Conservation (phyloP, 1,284 basidiomycete genomes). For the Sporisorium sorghi region DNA sequence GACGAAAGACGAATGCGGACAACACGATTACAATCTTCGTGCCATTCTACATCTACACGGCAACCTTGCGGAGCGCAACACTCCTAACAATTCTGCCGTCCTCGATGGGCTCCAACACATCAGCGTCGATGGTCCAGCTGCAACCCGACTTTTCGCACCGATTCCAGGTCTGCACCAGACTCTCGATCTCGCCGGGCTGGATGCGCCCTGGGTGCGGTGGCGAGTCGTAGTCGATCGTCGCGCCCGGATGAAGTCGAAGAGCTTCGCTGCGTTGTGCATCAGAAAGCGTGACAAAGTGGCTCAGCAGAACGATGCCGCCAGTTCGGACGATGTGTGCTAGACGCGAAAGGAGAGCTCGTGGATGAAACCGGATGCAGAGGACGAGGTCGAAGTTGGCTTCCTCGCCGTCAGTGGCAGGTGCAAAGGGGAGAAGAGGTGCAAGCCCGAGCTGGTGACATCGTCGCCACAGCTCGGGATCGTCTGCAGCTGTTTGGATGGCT, state of each 20-base stretch:
- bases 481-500: conserved; percentile 1
- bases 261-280: conserved; percentile 12
- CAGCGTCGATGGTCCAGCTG: conserved; percentile 24
- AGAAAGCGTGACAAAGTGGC: conserved; percentile 41
- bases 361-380: conserved; percentile 42
- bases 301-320: conserved; percentile 35
- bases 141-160: background rate
- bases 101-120: conserved; percentile 39
- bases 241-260: conserved; percentile 2
- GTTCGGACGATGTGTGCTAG: conserved; percentile 16
- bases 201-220: conserved; percentile 37
- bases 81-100: conserved; percentile 41
- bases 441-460: conserved; percentile 15
- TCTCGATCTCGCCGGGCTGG: conserved; percentile 34
- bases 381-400: conserved; percentile 24
- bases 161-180: conserved; percentile 25
- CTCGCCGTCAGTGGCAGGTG: too few species aligned
- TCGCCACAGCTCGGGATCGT: conserved; percentile 5
- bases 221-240: conserved; percentile 31
- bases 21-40: conserved; percentile 4
- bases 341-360: conserved; percentile 25
- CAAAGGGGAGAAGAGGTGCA: conserved; percentile 5
- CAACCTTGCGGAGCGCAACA: conserved; percentile 21
- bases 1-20: too few species aligned
- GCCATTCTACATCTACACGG: background rate